These are phyloP conservation scores for Starmerella lactis-condensi DNA, from an alignment of 805 yeast genomes.

Conservation along the genomic window DNA sequence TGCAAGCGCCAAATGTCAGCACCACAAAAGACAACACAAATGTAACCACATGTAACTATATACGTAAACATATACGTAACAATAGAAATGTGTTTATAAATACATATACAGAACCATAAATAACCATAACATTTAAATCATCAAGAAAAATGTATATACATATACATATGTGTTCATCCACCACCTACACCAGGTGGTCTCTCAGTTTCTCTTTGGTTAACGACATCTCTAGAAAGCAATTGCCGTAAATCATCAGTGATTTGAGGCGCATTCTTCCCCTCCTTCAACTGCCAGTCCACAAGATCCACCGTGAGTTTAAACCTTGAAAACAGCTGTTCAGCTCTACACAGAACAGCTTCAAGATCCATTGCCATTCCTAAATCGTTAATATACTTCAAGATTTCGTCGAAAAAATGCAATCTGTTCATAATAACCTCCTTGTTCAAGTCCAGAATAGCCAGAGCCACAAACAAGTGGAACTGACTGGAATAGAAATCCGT, in stretches of 20 bases:
- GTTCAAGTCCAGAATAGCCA: slow-evolving; percentile 77
- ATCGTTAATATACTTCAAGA: slow-evolving; percentile 81
- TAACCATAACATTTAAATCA: too few species aligned
- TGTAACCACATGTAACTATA: too few species aligned
- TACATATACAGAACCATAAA: too few species aligned
- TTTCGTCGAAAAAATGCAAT: slow-evolving; percentile 69
- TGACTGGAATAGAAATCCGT: slow-evolving; percentile 77
- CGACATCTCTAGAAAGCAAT: slow-evolving; percentile 40
- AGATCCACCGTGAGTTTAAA: slow-evolving; percentile 65
- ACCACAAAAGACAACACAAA: too few species aligned
- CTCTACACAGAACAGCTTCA: slow-evolving; percentile 59
- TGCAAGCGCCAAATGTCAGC: slow-evolving; percentile 6
- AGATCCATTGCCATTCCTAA: slow-evolving; percentile 57
- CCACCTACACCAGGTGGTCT: slow-evolving; percentile 24
- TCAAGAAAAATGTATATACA: background rate
- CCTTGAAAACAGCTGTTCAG: slow-evolving; percentile 64
- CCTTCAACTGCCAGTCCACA: slow-evolving; percentile 32
- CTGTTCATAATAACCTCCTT: slow-evolving; percentile 60
- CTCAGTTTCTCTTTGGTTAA: slow-evolving; percentile 43
- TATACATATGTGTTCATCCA: slow-evolving; percentile 15
- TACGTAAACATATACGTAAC: too few species aligned
- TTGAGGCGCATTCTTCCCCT: slow-evolving; percentile 1
- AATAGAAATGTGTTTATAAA: too few species aligned
- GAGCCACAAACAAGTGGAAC: slow-evolving; percentile 68
- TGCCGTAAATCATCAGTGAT: slow-evolving; percentile 36